phyloP scores from a whole-genome alignment of 202 grass and related monocot genomes.

The Schoenoplectus triqueter region DNA sequence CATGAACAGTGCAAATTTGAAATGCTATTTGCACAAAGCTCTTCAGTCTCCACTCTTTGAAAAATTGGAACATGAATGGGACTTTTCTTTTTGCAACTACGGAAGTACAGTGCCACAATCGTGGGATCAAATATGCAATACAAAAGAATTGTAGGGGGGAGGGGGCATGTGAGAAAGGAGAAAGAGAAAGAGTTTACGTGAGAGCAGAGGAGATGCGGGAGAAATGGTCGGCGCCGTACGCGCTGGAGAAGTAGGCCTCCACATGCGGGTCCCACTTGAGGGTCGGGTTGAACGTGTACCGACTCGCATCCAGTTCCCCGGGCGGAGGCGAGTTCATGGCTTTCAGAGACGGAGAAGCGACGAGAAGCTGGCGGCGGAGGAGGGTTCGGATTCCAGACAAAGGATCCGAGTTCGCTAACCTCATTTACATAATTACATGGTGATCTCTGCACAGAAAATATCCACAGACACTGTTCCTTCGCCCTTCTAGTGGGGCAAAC shows the following conservation, averaged over 20 bases:
- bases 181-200: constrained; percentile 45
- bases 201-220: constrained; percentile 70
- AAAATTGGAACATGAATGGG: too few species aligned
- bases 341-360: not conserved
- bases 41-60: too few species aligned
- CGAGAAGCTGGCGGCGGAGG: not conserved
- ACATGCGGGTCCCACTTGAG: constrained; percentile 82
- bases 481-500: too few species aligned
- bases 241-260: constrained; percentile 66
- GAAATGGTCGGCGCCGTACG: constrained; percentile 75
- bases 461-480: too few species aligned
- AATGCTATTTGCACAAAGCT: too few species aligned
- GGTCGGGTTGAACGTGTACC: constrained; percentile 58
- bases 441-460: too few species aligned
- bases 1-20: too few species aligned
- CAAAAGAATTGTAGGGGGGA: not conserved
- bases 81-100: too few species aligned
- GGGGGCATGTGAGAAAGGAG: not conserved
- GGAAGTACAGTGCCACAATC: too few species aligned
- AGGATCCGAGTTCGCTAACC: constrained; percentile 13
- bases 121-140: not conserved
- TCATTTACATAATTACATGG: too few species aligned
- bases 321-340: constrained; percentile 5
- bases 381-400: not conserved
- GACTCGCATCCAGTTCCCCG: constrained; percentile 7